Base-by-base conservation (phyloP, 2,329 filamentous ascomycete genomes). In the Macrophomina tecta region DNA sequence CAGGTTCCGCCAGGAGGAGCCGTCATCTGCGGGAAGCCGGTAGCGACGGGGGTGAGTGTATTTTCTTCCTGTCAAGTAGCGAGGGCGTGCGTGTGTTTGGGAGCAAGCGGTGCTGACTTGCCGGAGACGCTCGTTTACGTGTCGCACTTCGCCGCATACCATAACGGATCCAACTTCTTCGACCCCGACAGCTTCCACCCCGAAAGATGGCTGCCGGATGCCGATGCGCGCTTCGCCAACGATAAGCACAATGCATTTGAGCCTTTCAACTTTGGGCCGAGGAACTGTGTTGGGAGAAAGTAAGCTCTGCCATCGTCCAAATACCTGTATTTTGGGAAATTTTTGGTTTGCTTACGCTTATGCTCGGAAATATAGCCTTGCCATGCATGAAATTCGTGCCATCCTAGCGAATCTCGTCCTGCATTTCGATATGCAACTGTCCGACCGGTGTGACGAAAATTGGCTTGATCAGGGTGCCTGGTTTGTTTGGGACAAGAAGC, bases 221-320 rank as follows among this genome's bases (percentile, higher is more conserved):
- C 70, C 71, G n/a, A 69, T 66, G 45, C 52, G 66, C 16, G 65
- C 4, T 79, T 72, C n/a, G 71, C 69, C 0, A 68, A 70, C 18
- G 76, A 78, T 45, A 70, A 77, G 30, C 75, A 73, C 46, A 71
- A 70, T 5, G 80, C 72, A 18, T 67, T 82, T 11, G 77, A 83
- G 32, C 73, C 82, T 0, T 85, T 85, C 70, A 79, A 76, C 1
- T 73, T 78, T 40, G 83, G 82, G 0, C 74, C 80, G 0, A 73
- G 82, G 30, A 74, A 78, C 51, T 79, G 77, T 58, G 34, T 79
- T 32, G 77, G 76, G 3, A 78, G 76, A 68, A 77, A 78, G 36
- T 77, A 70, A 69, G 75, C 72, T 23, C 9, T 11, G 42, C 18
- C 34, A 28, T 61, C 69, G 61, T 60, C 28, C 49, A 62, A 38